Conservation (phyloP, 345 rosid species). For the Murraya koenigii region DNA sequence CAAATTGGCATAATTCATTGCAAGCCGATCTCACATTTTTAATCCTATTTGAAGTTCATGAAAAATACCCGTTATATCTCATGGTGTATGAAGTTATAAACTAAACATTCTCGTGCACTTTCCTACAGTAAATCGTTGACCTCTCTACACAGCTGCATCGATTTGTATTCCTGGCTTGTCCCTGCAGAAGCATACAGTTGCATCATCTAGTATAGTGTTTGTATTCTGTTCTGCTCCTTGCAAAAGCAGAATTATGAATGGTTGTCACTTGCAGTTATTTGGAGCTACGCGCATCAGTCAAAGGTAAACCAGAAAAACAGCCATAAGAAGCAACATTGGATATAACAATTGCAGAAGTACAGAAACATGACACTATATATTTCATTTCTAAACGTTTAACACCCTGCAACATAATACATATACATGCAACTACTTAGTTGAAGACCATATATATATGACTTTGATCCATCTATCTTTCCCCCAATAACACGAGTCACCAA, state of each 20-base stretch:
- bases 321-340: not conserved
- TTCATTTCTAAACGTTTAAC: conserved; percentile 5
- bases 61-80: not conserved
- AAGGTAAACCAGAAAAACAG: not conserved
- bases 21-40: not conserved
- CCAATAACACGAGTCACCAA: not conserved
- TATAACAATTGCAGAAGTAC: not conserved
- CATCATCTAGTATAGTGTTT: not conserved
- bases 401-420: not conserved
- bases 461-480: conserved; percentile 9
- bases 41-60: not conserved
- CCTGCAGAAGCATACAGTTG: too few relatives aligned
- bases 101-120: too few relatives aligned
- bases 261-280: not conserved
- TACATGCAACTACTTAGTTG: not conserved
- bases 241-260: not conserved
- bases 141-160: too few relatives aligned
- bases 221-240: not conserved
- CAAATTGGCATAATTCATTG: not conserved
- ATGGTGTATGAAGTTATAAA: not conserved
- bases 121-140: too few relatives aligned
- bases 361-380: conserved; percentile 9
- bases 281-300: not conserved
- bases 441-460: not conserved
- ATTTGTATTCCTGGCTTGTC: too few relatives aligned